phyloP scores from a whole-genome alignment of 305 asterid genomes.

The Petunia hybrid region DNA sequence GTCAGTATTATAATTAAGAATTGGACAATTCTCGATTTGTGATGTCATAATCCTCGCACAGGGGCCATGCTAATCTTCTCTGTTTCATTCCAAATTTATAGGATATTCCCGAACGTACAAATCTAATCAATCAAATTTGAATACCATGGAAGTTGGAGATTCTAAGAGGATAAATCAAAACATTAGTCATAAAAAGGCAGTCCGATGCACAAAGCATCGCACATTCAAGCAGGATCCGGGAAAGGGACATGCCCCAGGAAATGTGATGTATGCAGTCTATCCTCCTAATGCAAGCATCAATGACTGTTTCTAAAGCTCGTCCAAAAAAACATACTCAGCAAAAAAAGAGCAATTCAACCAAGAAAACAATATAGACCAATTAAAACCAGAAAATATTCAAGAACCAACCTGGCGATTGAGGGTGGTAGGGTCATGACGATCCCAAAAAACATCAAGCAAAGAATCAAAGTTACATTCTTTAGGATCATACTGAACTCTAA shows the following conservation, averaged over 20 bases:
- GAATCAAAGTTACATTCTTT: slow-evolving; percentile 69
- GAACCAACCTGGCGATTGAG: slow-evolving; percentile 80
- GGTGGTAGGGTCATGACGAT: slow-evolving; percentile 92
- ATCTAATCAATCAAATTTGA: not conserved
- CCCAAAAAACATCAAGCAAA: slow-evolving; percentile 86
- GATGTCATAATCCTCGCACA: slow-evolving; percentile 54
- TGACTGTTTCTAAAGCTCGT: too few relatives aligned
- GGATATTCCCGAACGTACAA: slow-evolving; percentile 24
- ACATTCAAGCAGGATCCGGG: too few relatives aligned
- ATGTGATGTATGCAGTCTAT: too few relatives aligned
- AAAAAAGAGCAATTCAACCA: not conserved
- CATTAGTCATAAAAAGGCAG: too few relatives aligned
- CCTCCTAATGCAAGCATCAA: too few relatives aligned
- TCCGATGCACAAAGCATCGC: too few relatives aligned
- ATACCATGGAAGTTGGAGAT: not conserved
- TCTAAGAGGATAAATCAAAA: not conserved
- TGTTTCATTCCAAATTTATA: slow-evolving; percentile 49
- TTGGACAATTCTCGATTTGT: too few relatives aligned
- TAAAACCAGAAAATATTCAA: not conserved
- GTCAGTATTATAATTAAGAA: too few relatives aligned
- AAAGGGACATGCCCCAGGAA: too few relatives aligned
- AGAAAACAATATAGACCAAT: slow-evolving; percentile 15
- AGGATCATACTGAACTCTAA: slow-evolving; percentile 90
- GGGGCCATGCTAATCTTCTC: slow-evolving; percentile 83
- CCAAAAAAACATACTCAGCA: not conserved